Evolutionary conservation across 164 flowering plant genomes (phyloP), one percentile per base, ranked within the genome.

Genomic region (Umbilicus rupestris): DNA sequence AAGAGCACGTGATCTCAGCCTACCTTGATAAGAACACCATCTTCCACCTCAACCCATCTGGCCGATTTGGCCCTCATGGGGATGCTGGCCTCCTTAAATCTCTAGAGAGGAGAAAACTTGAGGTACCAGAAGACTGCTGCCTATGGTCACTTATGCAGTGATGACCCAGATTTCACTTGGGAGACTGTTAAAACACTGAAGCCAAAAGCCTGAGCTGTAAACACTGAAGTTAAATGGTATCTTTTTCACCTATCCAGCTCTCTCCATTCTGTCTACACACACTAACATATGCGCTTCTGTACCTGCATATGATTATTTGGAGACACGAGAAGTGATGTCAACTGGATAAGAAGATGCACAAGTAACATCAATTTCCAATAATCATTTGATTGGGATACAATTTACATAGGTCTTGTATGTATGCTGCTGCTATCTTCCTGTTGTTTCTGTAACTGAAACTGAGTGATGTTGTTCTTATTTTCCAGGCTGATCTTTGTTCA

Each of bases 101-200:
- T 85, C 44, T 75, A 63, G 76, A 84, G 90, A 69, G 90, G 90
- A 70, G 88, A 86, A 33, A 84, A 84, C 62, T 76, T 69, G 90
- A n/a, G n/a, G 82, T 86, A 59, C 78, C 85, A 79, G 74, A 86
- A 84, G 78, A 86, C 90, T 57, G 90, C 90, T 26, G 88, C 90
- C 30, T 86, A 86, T 66, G 90, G 88, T 22, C 88, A 84, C 71
- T 86, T 84, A 63, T 88, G 90, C 16, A 77, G 88, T 29, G 90
- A 84, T 58, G 90, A 86, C 47, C 78, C 84, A 2, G 88, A 86
- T 57, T 86, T 86, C 78, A 84, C 88, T 15, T 84, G 88, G 88
- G 86, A 84, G 72, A 73, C 74, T 52, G 80, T 80, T 16, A 82
- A 84, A 74, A 71, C 67, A 44, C 84, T 86, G 70, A 82, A 77